Base-by-base conservation (phyloP, 2,329 filamentous ascomycete species). In the Fusarium buharicum region DNA sequence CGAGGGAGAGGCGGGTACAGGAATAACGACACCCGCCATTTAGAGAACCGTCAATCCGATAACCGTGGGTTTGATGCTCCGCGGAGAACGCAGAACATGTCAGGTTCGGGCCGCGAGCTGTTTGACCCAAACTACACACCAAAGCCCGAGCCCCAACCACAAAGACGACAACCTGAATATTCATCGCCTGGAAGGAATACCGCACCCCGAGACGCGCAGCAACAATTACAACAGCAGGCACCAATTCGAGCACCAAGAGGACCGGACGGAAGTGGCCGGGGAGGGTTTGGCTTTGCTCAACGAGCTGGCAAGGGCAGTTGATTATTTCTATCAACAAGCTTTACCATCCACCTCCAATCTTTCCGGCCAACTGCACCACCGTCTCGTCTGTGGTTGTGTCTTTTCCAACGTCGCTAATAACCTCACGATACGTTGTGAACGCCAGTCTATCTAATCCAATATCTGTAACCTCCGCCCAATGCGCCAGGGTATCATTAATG, bases 341-440 rank as follows among this genome's bases (percentile, higher is more conserved):
- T 58, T 83, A 98, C 95, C 95, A 99, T 20, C 95, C 95, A 49
- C 95, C 95, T 49, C 93, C 95, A 69, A 93, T 91, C 76, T 93
- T 95, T 52, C 92, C 89, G 41, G 94, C 94, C 71, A 99, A 82
- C 72, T 95, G 92, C 55, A 93, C 90, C 36, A 97, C 93, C 57
- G 89, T 86, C 72, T 96, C 90, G 38, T 93, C 90, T 57, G 82
- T 81, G 75, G 81, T 72, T 74, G 84, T 79, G 63, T 85, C 83
- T 79, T 95, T 96, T 46, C 95, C 95, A 38, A 99, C 92, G 74
- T 98, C 92, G 78, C 94, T 97, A 70, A 97, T 89, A 18, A 99
- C 94, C 76, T 93, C 89, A 62, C 95, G 87, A 79, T 92, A 99
- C 47, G 87, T 96, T 54, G 95, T 99, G 75, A 90, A 91, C 54